Base-by-base conservation (phyloP, 1,284 basidiomycete species). In the Moesziomyces globuligerus region DNA sequence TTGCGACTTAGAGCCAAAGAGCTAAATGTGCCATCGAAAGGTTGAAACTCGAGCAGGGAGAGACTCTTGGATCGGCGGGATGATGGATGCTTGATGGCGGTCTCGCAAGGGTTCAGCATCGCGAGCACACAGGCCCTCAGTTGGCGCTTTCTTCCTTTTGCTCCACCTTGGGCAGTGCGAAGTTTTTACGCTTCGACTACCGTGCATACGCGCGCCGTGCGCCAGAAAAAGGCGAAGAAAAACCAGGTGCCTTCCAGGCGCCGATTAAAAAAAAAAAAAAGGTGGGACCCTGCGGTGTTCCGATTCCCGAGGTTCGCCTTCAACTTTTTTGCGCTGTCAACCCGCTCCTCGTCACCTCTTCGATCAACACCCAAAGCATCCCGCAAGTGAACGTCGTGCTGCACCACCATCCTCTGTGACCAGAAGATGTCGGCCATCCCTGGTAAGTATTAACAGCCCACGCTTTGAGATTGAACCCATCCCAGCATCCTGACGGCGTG, bases 401-500 rank as follows among this genome's bases (percentile, higher is more conserved):
- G 29, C 43, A 25, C 23, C 29, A 37, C 26, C 13, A 11, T 40
- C 26, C n/a, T n/a, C n/a, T n/a, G n/a, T n/a, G n/a, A n/a, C n/a
- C n/a, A n/a, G n/a, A 48, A 23, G 1, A 66, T 66, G 62, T 51
- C 62, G n/a, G 52, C 45, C 4, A 55, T 66, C 39, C 56, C 62
- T 38, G 62, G 62, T 59, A 47, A n/a, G 53, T 26, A n/a, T n/a
- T n/a, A n/a, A n/a, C n/a, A n/a, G n/a, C n/a, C n/a, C n/a, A n/a
- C n/a, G n/a, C n/a, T n/a, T n/a, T n/a, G n/a, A n/a, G n/a, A n/a
- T n/a, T n/a, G n/a, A n/a, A n/a, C n/a, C n/a, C n/a, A n/a, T n/a
- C n/a, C n/a, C n/a, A n/a, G n/a, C n/a, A 39, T 0, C 3, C 18
- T 42, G 15, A 43, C 13, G 18, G 21, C n/a, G 29, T 28, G 7